Evolutionary conservation across 202 grass and related monocot genomes (phyloP).

Genomic region (Cymbopogon flexuosus): DNA sequence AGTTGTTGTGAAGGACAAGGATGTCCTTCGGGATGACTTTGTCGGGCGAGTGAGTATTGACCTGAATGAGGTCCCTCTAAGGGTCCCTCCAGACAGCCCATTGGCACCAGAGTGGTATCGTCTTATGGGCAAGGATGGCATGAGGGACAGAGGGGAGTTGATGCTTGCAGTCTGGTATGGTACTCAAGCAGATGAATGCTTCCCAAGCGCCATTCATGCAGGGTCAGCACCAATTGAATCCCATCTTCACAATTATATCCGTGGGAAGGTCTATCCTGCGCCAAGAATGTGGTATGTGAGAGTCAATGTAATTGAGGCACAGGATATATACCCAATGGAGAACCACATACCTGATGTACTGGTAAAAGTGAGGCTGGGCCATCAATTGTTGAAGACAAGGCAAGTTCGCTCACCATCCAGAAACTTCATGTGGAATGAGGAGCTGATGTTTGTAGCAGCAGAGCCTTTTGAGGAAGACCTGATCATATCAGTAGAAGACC

Average conservation of each 20-base stretch:
- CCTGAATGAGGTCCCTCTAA: slow-evolving; percentile 65
- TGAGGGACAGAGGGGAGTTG: slow-evolving; percentile 64
- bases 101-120: slow-evolving; percentile 94
- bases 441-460: slow-evolving; percentile 73
- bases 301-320: slow-evolving; percentile 64
- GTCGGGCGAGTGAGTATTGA: slow-evolving; percentile 65
- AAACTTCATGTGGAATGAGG: slow-evolving; percentile 68
- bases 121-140: slow-evolving; percentile 61
- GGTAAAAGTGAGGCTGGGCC: slow-evolving; percentile 58
- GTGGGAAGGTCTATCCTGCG: slow-evolving; percentile 75
- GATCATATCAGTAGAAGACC: slow-evolving; percentile 65
- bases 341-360: slow-evolving; percentile 54
- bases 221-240: slow-evolving; percentile 38
- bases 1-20: slow-evolving; percentile 80
- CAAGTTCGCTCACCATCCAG: slow-evolving; percentile 45
- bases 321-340: slow-evolving; percentile 58
- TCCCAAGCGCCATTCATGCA: slow-evolving; percentile 62
- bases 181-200: slow-evolving; percentile 92
- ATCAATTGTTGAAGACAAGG: slow-evolving; percentile 51
- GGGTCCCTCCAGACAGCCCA: slow-evolving; percentile 90
- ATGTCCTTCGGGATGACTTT: slow-evolving; percentile 51
- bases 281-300: slow-evolving; percentile 89
- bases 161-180: slow-evolving; percentile 95
- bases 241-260: slow-evolving; percentile 55
- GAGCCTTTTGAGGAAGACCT: slow-evolving; percentile 89